Base-by-base conservation (phyloP, 371 early-diverging fungal species). In the Dinochytrium kinnereticum region DNA sequence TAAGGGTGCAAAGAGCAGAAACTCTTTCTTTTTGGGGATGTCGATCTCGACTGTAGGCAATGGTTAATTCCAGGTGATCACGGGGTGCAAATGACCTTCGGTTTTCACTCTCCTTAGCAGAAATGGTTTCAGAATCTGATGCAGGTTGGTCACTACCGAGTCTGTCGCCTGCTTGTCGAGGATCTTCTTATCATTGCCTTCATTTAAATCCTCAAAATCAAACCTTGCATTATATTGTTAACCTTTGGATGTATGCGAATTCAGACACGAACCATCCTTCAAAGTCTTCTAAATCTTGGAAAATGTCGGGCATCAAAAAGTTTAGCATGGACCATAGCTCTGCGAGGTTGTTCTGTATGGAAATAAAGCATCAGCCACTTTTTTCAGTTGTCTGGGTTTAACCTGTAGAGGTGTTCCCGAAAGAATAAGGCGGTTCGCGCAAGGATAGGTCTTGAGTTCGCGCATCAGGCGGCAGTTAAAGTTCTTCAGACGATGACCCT, bases 401-500 rank as follows among this genome's bases (percentile, higher is more conserved):
- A 79, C 78, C 67, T 82, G 82, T 39, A 98, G 87, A 21, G 99
- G 99, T 0, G 99, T 99, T 69, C 99, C 99, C 0, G 99, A 98
- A 44, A 99, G 91, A 59, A 99, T 83, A 53, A 99, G 89, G 70
- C 98, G 91, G 76, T 96, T 94, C 33, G 95, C 93, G 74, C 81
- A 68, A n/a, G 78, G 72, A 61, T 88, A 92, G 0, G 83, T 80
- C 78, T 95, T 95, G 36, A 99, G 86, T 66, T 95, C 93, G 21
- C 86, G 86, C 37, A 96, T 90, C 71, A 99, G 88, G 68, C 90
- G 85, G 49, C 95, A 94, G 36, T 91, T 86, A 69, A 97, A 85
- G 83, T 99, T 99, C 85, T 99, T 99, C 84, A 99, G 92, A 65
- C 99, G 91, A 79, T 99, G 99, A 0, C 98, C 99, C 85, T 99